Evolutionary conservation across 257 asterid species (phyloP), one percentile per base, ranked within the genome.

Genomic region (Osmanthus fragrans): DNA sequence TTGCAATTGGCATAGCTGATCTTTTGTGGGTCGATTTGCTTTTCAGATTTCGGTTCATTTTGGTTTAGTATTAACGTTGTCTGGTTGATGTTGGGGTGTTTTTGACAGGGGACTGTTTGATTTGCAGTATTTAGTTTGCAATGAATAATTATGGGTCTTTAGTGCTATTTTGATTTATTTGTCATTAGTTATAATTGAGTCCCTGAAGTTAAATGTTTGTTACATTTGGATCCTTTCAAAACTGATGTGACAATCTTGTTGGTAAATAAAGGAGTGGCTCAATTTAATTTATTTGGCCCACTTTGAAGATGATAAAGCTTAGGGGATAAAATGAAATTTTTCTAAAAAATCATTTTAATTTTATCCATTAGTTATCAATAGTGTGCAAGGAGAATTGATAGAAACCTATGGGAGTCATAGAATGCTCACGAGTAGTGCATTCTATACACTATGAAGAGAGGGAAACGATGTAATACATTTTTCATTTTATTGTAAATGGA

Each of bases 21-120:
- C 68, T 76, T 66, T 1, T 56, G 33, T 58, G 42, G 77, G 60
- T 79, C 76, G 54, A 75, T 66, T 72, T 79, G 56, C 63, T 76
- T 68, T 67, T 29, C 73, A 12, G 66, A 30, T 65, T 34, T 72
- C 63, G 11, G 23, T 67, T 11, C 60, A 67, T 58, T 58, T n/a
- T 32, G 29, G 63, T 23, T 77, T 4, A 19, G 40, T 25, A 54
- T 71, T 32, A 64, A 65, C 25, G 34, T 11, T 10, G 7, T 63
- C 23, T 49, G 25, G 37, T 75, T 7, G 71, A 27, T n/a, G 40
- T 70, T 15, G 13, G 37, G 73, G 21, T 71, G 29, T 56, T 54
- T 54, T 30, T 72, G 71, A 12, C 69, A 16, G 69, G 29, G 33
- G 32, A 23, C 15, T 23, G 29, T 60, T 60, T 21, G 32, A 63